Evolutionary conservation across 192 early-diverging fungal species (phyloP), one percentile per base, ranked within the genome.

Genomic region (Backusella psychrophila): DNA sequence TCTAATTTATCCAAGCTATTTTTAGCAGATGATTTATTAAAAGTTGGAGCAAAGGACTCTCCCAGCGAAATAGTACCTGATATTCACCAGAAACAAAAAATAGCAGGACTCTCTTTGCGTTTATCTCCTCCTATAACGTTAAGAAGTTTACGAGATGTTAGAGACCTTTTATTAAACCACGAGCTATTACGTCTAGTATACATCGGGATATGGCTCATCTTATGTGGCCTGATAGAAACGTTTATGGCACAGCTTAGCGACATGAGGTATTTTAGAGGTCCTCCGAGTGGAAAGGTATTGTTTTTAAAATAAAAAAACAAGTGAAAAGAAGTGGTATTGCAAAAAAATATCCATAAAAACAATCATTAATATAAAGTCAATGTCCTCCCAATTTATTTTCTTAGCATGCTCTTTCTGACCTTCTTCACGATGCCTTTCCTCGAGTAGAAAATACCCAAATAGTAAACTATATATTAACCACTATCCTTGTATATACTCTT

Each of bases 381-480:
- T 38, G 7, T 69, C 5, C 52, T 7, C 29, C 6, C 14, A 39
- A 21, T 14, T 15, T 70, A 42, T 56, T 17, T 38, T 31, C 1
- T 17, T 31, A 73, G 42, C 42, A 63, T 19, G 81, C 85, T 72
- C 80, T 90, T 23, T 41, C 80, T 33, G 88, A 90, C 77, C 78
- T 85, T 38, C 33, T 86, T 33, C 84, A 89, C 26, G 87, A 89
- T 44, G 77, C 72, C 12, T 69, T 90, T 31, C 88, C 88, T 8
- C 19, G 79, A 35, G 35, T 87, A 19, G 77, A 76, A 31, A 80
- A 80, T 44, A 78, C 80, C 23, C 83, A 84, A 79, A 77, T 89
- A 9, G 85, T 88, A 19, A 87, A 89, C 75, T 84, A 86, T 46
- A 81, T 90, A 1, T 81, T 90, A 19, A 80, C 84, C 0, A 71